A percentile compares a stretch with the other conserved stretches of the same genome.
phyloP scores from a whole-genome alignment of 768 basidiomycete genomes.

The Agrocybe pediades region DNA sequence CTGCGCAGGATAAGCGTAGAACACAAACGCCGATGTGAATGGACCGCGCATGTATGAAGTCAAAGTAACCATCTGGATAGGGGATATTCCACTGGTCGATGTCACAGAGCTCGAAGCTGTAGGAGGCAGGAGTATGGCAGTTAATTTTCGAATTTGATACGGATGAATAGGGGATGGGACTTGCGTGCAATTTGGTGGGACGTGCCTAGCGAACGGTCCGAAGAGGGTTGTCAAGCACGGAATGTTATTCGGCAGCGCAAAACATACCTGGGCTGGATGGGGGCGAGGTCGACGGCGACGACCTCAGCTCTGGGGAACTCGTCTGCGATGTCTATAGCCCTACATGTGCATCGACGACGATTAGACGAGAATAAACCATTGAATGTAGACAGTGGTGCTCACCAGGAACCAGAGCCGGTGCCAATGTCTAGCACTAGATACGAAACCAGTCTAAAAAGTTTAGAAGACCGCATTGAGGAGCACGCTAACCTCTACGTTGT shows the following conservation, averaged over 20 bases:
- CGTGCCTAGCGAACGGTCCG: slow-evolving; percentile 40
- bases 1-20: slow-evolving; percentile 8
- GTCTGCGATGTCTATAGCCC: slow-evolving; percentile 76
- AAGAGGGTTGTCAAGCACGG: slow-evolving; percentile 14
- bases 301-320: slow-evolving; percentile 70
- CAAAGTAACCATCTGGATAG: slow-evolving; percentile 63
- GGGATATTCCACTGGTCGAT: slow-evolving; percentile 61
- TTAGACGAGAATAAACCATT: slow-evolving; percentile 4
- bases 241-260: slow-evolving; percentile 25
- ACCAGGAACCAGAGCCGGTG: slow-evolving; percentile 69
- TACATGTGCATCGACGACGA: slow-evolving; percentile 27
- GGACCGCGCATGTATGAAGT: slow-evolving; percentile 70
- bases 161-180: slow-evolving; percentile 26
- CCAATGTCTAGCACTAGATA: slow-evolving; percentile 64
- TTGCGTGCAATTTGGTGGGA: slow-evolving; percentile 76
- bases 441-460: slow-evolving; percentile 17
- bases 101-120: slow-evolving; percentile 73
- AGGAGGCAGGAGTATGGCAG: slow-evolving; percentile 1
- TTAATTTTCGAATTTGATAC: not conserved
- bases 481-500: slow-evolving; percentile 40
- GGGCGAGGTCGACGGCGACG: slow-evolving; percentile 71
- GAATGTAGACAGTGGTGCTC: slow-evolving; percentile 14
- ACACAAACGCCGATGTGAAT: slow-evolving; percentile 64
- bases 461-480: slow-evolving; percentile 3
- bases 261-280: slow-evolving; percentile 66